Conservation (phyloP, 495 filamentous ascomycete species). For the Aspergillus steynii region DNA sequence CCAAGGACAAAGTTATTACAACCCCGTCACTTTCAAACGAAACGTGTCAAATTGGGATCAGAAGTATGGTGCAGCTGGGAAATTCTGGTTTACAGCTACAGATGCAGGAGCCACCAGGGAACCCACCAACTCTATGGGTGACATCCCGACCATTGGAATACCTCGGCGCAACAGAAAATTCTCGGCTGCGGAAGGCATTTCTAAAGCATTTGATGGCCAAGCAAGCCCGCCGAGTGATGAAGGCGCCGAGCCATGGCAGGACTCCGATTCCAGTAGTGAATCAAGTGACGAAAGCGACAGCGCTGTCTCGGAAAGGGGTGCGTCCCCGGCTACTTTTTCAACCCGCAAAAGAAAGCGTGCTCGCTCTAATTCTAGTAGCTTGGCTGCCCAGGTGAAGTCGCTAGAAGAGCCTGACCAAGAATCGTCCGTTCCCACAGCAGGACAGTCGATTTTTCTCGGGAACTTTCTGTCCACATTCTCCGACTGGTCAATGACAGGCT, state of each 20-base stretch:
- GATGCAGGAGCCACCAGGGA: constrained; percentile 11
- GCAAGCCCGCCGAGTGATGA: constrained; percentile 11
- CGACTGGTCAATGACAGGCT: constrained; percentile 45
- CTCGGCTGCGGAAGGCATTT: background rate
- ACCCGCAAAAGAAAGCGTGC: constrained; percentile 45
- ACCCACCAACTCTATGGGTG: constrained; percentile 11
- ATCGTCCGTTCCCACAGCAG: constrained; percentile 19
- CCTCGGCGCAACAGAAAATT: constrained; percentile 28
- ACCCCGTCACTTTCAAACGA: constrained; percentile 47
- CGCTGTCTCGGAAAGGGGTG: constrained; percentile 22
- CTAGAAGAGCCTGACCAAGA: constrained; percentile 25
- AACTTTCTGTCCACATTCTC: constrained; percentile 48
- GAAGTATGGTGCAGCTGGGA: constrained; percentile 52
- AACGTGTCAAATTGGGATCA: constrained; percentile 47
- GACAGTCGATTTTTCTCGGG: constrained; percentile 42
- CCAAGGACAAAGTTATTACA: constrained; percentile 43
- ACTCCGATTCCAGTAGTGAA: constrained; percentile 32
- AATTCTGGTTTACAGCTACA: constrained; percentile 46
- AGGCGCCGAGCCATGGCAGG: constrained; percentile 14
- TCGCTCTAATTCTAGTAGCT: constrained; percentile 36
- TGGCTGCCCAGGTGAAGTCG: constrained; percentile 31
- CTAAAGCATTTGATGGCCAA: constrained; percentile 9
- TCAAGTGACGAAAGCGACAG: constrained; percentile 37
- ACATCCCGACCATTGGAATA: constrained; percentile 46
- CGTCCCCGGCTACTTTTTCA: constrained; percentile 21